A percentile compares a stretch with the other conserved stretches of the same genome.
Evolutionary conservation across 208 protist species (phyloP).

Genomic region (Crithidia thermophila): DNA sequence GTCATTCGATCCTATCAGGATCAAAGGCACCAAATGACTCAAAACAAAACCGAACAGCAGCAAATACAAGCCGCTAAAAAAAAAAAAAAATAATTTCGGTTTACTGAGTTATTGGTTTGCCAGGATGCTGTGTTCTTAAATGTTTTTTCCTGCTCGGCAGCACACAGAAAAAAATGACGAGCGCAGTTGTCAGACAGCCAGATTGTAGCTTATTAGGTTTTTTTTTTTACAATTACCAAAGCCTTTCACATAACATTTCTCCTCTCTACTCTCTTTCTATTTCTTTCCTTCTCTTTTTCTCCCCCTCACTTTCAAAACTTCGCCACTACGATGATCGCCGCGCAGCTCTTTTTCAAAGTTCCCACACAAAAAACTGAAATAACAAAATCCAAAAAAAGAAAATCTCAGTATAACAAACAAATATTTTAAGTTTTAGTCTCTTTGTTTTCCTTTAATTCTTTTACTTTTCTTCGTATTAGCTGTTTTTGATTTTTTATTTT

Average conservation of each 20-base stretch:
- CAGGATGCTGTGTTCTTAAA: too few relatives aligned
- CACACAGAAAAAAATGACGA: background rate
- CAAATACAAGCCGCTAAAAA: too few relatives aligned
- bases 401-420: slow-evolving; percentile 36
- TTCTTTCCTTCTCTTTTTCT: background rate
- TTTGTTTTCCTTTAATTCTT: slow-evolving; percentile 19
- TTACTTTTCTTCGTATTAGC: slow-evolving; percentile 6
- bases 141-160: background rate
- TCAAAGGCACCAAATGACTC: too few relatives aligned
- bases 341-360: slow-evolving; percentile 36
- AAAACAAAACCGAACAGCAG: too few relatives aligned
- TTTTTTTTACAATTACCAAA: too few relatives aligned
- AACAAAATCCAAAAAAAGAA: slow-evolving; percentile 53
- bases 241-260: background rate
- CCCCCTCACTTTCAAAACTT: background rate
- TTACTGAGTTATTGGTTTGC: too few relatives aligned
- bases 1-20: too few relatives aligned
- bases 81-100: too few relatives aligned
- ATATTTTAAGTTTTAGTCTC: slow-evolving; percentile 17
- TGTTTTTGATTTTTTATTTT: slow-evolving; percentile 10
- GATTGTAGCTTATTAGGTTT: slow-evolving; percentile 2
- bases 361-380: slow-evolving; percentile 39
- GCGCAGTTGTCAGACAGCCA: background rate
- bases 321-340: background rate
- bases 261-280: background rate